Base-by-base conservation (phyloP, 495 filamentous ascomycete species). In the Hyaloscypha hepaticicola region DNA sequence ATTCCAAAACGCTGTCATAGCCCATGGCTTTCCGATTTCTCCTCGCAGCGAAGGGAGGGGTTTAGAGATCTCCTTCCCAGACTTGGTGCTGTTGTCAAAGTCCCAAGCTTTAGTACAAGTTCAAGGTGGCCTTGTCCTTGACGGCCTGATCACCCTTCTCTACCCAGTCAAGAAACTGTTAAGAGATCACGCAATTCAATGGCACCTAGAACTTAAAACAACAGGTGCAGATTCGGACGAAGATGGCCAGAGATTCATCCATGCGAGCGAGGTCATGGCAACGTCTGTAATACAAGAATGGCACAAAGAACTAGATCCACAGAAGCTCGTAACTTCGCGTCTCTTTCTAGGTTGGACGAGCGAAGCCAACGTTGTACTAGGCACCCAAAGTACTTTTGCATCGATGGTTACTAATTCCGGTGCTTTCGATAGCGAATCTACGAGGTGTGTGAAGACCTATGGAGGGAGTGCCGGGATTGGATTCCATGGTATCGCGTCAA, bases 101-200 rank as follows among this genome's bases (percentile, higher is more conserved):
- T 11, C 7, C 38, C 0, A n/a, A n/a, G 38, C 38, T 5, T 41
- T 41, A 3, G 6, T 41, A 3, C 8, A 41, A 41, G 38, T 41
- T 41, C 38, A 41, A 7, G 38, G 38, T 14, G 38, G 38, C 38
- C 4, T n/a, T n/a, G 38, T 14, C 3, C 51, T 55, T 29, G 51
- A 55, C 27, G 51, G 51, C 27, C n/a, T 55, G 51, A n/a, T 55
- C 14, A 55, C 51, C 16, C 24, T 55, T 29, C 51, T 55, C 7
- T 11, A 5, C 14, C 51, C 51, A 11, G 19, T 22, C 51, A 55
- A 55, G 27, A 9, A 24, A 55, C 27, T 55, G 5, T 29, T 9
- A 29, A 55, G 3, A 55, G 51, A 55, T 55, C 9, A 24, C 21
- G 51, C 51, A 29, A 55, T 55, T 29, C 51, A 55, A 55, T 55